Evolutionary conservation across 371 early-diverging fungal genomes (phyloP), one percentile per base, ranked within the genome.

Genomic region (Caulochytrium protostelioides): DNA sequence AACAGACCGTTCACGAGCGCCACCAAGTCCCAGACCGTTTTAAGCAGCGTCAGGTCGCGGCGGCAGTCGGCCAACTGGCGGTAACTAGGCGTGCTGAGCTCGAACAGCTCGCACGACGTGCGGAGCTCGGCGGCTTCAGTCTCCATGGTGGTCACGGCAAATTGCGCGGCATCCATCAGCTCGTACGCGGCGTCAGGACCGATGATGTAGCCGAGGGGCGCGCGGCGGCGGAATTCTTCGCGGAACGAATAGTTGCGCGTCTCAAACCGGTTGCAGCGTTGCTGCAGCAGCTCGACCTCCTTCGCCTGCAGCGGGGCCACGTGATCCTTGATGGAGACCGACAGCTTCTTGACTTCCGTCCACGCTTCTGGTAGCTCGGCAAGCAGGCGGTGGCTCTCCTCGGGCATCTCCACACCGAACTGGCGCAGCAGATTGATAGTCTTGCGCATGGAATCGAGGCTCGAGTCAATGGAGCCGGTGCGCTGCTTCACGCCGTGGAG

Each of bases 261-360:
- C 40, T 70, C 70, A 39, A 70, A 70, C 36, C 51, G 43, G 54
- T 70, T 70, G 55, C 65, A 67, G 29, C 65, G 65, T 37, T 67
- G 63, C 34, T 70, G 70, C 22, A 70, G 40, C 8, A 60, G 52
- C 38, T 70, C 70, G 1, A 70, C 70, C 34, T 70, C 70, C 23
- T 56, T 58, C 5, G 70, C 63, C 36, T 70, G 70, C 24, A 70
- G 46, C 1, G 70, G 70, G 0, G 70, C 70, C n/a, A 64, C 70
- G 12, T 55, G 50, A 38, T 70, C 70, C 36, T 61, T 62, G 38
- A 65, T 55, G 13, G 65, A 45, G 6, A 58, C 47, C 0, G 67
- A 57, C 4, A 65, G 52, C 44, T 70, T 70, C 41, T 63, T 64
- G 16, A 60, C 55, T 23, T 65, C 68, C n/a, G 60, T 58, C 70